phyloP scores from a whole-genome alignment of 2,329 filamentous ascomycete species.

The Colletotrichum lentis region DNA sequence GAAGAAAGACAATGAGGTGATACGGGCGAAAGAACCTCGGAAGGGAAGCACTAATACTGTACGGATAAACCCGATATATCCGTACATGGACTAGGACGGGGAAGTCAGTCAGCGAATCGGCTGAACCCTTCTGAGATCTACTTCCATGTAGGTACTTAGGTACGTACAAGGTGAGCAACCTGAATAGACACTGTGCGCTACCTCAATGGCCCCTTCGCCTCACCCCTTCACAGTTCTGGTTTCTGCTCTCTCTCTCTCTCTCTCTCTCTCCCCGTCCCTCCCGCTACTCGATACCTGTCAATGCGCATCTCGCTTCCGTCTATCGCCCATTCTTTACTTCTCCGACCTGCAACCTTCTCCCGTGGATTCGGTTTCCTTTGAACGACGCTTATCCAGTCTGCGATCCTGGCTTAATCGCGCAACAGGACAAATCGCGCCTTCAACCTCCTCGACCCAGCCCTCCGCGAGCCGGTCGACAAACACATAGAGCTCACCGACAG shows the following conservation, averaged over 20 bases:
- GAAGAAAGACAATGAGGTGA: neutral
- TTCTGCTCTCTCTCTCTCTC: too few species aligned
- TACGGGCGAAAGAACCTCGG: slow-evolving; percentile 1
- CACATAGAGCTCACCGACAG: neutral
- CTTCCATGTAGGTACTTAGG: neutral
- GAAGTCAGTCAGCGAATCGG: slow-evolving; percentile 23
- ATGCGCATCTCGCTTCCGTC: slow-evolving; percentile 14
- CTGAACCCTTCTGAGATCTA: too few species aligned
- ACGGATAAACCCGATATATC: neutral
- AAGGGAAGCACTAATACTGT: neutral
- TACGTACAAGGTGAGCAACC: neutral
- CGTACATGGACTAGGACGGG: slow-evolving; percentile 17
- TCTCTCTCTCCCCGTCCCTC: slow-evolving; percentile 6
- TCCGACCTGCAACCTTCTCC: neutral
- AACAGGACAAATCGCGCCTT: slow-evolving; percentile 17
- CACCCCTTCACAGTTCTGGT: neutral
- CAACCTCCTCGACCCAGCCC: neutral
- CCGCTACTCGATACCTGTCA: slow-evolving; percentile 6
- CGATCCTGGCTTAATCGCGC: slow-evolving; percentile 20
- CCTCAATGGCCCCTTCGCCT: neutral
- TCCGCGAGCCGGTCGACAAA: neutral
- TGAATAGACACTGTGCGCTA: slow-evolving; percentile 4
- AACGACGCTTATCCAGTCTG: slow-evolving; percentile 6
- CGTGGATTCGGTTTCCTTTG: neutral
- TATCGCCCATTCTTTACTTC: slow-evolving; percentile 16